Base-by-base conservation (phyloP, 1,284 basidiomycete species). In the Sanghuangporus sanghuang region DNA sequence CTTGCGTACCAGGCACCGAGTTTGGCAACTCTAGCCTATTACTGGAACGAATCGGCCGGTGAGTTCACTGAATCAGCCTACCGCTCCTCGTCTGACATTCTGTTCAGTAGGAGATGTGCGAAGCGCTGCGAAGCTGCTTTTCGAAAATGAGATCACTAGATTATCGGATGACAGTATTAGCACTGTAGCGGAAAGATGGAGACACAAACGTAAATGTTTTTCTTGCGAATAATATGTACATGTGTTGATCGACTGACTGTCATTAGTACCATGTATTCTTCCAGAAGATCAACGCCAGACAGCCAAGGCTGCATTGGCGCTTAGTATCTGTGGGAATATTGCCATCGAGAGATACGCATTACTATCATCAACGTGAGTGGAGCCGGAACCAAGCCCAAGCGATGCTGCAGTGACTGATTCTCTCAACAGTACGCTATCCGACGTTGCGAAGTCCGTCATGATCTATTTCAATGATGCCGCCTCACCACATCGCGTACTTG, bases 241-340 rank as follows among this genome's bases (percentile, higher is more conserved):
- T n/a, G 42, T 46, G 40, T 8, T 21, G 55, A 35, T 21, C 16
- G 18, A 62, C 48, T 54, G n/a, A 50, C 3, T 59, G 12, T 2
- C 12, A 39, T 39, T 64, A 93, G 92, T 96, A n/a, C 93, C 93
- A 0, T 83, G 79, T 55, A 73, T 86, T 21, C 85, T 86, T 64
- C 78, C 84, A 0, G 78, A 81, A 14, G 78, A 78, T 0, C 80
- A 85, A 54, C 81, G 79, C 57, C 81, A 87, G 67, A 80, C 81
- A 1, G 72, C 77, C 0, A 77, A 75, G 8, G 81, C 87, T 0
- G 89, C 89, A 0, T 77, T 89, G 16, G 87, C 93, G 0, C 75
- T 96, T 1, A 88, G 92, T 53, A 78, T 96, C 16, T 87, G 93
- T 53, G 94, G 94, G 0, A 89, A 89, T 66, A 83, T 98, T 53